Conservation (phyloP, 148 eudicot genomes). For the Pouteria glomerata region DNA sequence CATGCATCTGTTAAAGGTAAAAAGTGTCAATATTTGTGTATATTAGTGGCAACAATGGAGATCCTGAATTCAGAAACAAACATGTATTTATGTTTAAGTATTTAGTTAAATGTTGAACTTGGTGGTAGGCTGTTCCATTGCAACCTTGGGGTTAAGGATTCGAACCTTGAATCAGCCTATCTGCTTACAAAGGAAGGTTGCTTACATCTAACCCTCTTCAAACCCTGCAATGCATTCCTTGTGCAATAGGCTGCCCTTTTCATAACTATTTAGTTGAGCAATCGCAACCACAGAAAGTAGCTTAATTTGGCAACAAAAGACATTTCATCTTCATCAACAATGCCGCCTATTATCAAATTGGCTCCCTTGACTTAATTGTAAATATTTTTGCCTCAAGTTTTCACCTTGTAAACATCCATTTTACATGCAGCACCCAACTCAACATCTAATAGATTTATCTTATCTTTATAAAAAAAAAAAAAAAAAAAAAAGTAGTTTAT, state of each 20-base stretch:
- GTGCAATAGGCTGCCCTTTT: no score
- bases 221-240: no score
- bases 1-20: background rate
- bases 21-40: background rate
- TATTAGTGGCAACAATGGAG: background rate
- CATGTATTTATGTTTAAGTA: background rate
- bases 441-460: background rate
- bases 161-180: no score
- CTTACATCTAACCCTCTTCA: no score
- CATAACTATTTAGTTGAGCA: no score
- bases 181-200: no score
- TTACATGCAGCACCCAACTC: background rate
- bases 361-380: background rate
- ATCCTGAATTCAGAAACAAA: background rate
- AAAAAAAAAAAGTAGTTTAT: no score
- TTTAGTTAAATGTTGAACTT: background rate
- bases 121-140: no score
- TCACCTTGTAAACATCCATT: background rate
- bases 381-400: background rate
- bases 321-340: background rate
- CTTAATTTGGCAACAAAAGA: background rate
- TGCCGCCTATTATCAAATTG: background rate
- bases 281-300: no score
- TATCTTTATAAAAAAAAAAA: slow-evolving; percentile 2
- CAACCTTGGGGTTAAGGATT: no score